Conservation (phyloP, 2,329 filamentous ascomycete genomes). For the Dothistroma septosporum region DNA sequence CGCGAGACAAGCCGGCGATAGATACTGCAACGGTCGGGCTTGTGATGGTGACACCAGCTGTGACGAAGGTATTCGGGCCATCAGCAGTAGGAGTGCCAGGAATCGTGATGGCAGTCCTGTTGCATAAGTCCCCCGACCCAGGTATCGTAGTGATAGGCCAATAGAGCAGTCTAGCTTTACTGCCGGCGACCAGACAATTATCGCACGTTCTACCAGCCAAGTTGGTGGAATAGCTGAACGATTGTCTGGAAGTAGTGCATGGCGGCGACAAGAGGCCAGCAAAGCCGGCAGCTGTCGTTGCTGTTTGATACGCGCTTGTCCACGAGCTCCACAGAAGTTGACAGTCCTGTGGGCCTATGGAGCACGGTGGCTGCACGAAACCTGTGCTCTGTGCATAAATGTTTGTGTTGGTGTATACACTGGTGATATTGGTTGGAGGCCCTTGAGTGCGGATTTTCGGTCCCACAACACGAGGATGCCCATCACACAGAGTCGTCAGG, state of each 20-base stretch:
- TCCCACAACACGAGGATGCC: slow-evolving; percentile 22
- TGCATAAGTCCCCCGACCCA: slow-evolving; percentile 2
- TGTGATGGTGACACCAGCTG: slow-evolving; percentile 25
- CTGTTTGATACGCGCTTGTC: neutral
- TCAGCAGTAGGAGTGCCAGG: slow-evolving; percentile 13
- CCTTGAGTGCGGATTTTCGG: slow-evolving; percentile 2
- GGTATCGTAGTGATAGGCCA: slow-evolving; percentile 23
- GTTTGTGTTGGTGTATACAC: neutral
- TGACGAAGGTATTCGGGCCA: slow-evolving; percentile 24
- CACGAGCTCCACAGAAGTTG: slow-evolving; percentile 10
- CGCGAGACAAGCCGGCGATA: slow-evolving; percentile 14
- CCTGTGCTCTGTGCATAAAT: too few relatives aligned
- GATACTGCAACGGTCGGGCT: slow-evolving; percentile 23
- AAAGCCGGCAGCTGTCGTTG: neutral
- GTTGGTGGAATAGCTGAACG: neutral
- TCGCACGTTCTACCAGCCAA: neutral
- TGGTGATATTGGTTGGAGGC: neutral
- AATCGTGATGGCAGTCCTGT: slow-evolving; percentile 11
- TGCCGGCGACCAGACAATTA: slow-evolving; percentile 9
- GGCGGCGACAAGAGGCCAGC: neutral
- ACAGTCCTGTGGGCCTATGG: slow-evolving; percentile 14
- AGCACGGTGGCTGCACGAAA: slow-evolving; percentile 12
- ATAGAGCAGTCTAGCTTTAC: slow-evolving; percentile 18
- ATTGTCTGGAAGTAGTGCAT: neutral
- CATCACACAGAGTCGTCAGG: slow-evolving; percentile 24